Evolutionary conservation across 768 basidiomycete genomes (phyloP), one percentile per base, ranked within the genome.

Genomic region (Hemileccinum impolitum): DNA sequence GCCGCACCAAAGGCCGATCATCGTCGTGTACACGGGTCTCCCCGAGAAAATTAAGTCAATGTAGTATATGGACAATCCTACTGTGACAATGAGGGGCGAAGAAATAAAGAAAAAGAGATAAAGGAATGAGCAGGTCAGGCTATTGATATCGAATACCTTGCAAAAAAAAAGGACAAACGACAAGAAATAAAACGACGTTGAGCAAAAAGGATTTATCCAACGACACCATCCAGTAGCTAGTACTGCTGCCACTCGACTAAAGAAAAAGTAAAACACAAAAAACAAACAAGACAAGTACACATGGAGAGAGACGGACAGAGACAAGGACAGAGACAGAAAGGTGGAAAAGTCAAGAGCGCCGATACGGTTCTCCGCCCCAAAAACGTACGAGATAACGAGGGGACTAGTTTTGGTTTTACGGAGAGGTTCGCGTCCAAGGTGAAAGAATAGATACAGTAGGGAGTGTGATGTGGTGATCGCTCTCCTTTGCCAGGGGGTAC

Each of bases 401-500:
- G 65, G 46, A 47, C 43, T 45, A 23, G 52, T 28, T 32, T 48
- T 47, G 23, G 38, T 56, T 46, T 59, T 48, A 50, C 39, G 49
- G 50, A 50, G 57, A 50, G 57, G 44, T 48, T 45, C 49, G 48
- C 48, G 64, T 65, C 66, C 59, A 44, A 52, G 57, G 56, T 44
- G 61, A 66, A 56, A 52, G 47, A 61, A 64, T 66, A 66, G 64
- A 68, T 68, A 66, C 43, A 64, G 64, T 23, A 23, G 23, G 23
- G 23, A 23, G 23, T 23, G 56, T 64, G 47, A 34, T 53, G 53
- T 52, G 48, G 50, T 34, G 48, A 51, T 63, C 41, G 50, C 49
- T 53, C 45, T 65, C 63, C 51, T 54, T 51, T 52, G 53, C 47
- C 52, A 44, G 52, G 39, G n/a, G 6, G 52, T 54, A 54, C 60